Conservation (phyloP, 306 rosid genomes). For the Vicia sativa region DNA sequence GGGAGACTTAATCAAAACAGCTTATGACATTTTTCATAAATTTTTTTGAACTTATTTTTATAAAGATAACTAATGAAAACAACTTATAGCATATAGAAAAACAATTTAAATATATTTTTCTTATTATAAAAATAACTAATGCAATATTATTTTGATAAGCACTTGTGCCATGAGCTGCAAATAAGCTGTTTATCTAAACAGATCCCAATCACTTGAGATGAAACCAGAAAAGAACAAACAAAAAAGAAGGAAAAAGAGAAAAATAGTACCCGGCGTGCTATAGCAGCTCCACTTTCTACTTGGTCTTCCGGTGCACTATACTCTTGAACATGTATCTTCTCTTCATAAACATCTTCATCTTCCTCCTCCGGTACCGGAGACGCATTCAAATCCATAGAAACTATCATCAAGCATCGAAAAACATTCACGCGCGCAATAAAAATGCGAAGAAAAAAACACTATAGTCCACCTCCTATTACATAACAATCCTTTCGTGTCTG, state of each 20-base stretch:
- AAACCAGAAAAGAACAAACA: neutral
- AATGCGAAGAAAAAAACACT: conserved; percentile 29
- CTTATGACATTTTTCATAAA: too few species aligned
- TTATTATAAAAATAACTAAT: too few species aligned
- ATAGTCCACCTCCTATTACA: conserved; percentile 4
- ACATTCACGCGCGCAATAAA: conserved; percentile 48
- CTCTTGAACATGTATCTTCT: conserved; percentile 51
- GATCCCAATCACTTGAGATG: neutral
- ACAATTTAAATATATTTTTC: too few species aligned
- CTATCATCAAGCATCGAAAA: conserved; percentile 75
- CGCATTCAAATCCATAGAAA: conserved; percentile 97
- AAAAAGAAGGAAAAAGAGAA: neutral
- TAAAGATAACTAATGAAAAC: too few species aligned
- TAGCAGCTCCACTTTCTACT: conserved; percentile 71
- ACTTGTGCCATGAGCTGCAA: too few species aligned
- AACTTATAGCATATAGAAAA: too few species aligned
- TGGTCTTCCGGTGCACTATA: conserved; percentile 73
- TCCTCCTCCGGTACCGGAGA: conserved; percentile 96
- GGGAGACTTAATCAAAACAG: too few species aligned
- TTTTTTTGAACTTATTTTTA: too few species aligned
- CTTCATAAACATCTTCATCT: conserved; percentile 78
- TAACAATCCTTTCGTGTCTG: conserved; percentile 33
- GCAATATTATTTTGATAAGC: too few species aligned
- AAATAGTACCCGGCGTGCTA: conserved; percentile 82
- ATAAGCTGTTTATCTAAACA: too few species aligned